phyloP scores from a whole-genome alignment of 164 flowering plant species.

The Magnolia kwangsiensis region DNA sequence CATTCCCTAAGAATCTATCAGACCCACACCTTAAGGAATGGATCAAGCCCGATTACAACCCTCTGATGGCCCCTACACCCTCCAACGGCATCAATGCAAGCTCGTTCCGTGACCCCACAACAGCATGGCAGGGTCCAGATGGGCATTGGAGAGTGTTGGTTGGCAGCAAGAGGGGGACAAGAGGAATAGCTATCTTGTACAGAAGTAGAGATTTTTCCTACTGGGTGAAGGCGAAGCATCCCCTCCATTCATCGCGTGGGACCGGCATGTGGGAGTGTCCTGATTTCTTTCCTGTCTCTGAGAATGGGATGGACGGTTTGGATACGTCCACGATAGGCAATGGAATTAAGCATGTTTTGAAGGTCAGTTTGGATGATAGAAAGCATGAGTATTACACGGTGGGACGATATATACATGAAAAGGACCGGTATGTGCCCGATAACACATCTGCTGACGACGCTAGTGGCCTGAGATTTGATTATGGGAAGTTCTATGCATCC shows the following conservation, averaged over 20 bases:
- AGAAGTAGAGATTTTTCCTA: conserved; percentile 54
- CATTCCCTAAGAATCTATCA: conserved; percentile 36
- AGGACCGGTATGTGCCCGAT: conserved; percentile 62
- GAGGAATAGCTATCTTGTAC: conserved; percentile 59
- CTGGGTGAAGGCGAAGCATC: conserved; percentile 60
- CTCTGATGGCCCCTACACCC: conserved; percentile 28
- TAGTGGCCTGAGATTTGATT: conserved; percentile 70
- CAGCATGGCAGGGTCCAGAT: conserved; percentile 38
- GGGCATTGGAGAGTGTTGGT: conserved; percentile 59
- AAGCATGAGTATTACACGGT: conserved; percentile 71
- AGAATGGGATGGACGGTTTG: conserved; percentile 37
- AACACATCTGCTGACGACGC: conserved; percentile 44
- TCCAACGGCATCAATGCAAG: conserved; percentile 16
- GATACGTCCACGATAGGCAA: conserved; percentile 44
- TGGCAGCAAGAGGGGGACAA: conserved; percentile 36
- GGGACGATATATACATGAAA: conserved; percentile 38
- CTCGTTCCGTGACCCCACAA: conserved; percentile 45
- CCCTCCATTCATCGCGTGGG: conserved; percentile 41
- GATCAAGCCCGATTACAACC: conserved; percentile 37
- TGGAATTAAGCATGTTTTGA: conserved; percentile 51
- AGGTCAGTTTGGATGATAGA: conserved; percentile 65
- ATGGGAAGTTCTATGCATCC: conserved; percentile 94
- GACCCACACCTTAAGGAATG: conserved; percentile 49
- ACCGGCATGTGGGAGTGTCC: conserved; percentile 95
- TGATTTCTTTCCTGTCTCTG: conserved; percentile 67